These are phyloP conservation scores for Microascus cirrosus DNA, from an alignment of 2,329 filamentous ascomycete species.

Conservation along the genomic window DNA sequence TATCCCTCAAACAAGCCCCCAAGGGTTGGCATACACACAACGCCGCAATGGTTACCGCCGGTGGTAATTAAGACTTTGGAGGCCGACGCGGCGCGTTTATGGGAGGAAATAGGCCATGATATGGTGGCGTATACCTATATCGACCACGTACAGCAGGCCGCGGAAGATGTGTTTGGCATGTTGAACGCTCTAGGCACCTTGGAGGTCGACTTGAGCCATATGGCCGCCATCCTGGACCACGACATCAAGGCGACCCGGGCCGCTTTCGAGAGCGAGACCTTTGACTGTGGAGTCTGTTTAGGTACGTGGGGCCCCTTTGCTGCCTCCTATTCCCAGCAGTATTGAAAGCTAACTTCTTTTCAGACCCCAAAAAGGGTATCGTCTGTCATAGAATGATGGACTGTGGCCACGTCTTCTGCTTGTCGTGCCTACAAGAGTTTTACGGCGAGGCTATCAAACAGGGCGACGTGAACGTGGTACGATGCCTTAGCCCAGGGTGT, in stretches of 20 bases:
- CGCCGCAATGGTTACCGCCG: conserved; percentile 44
- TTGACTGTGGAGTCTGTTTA: conserved; percentile 78
- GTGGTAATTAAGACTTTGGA: conserved; percentile 37
- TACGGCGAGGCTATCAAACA: conserved; percentile 82
- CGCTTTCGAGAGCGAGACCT: conserved; percentile 73
- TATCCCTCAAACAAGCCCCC: conserved; percentile 47
- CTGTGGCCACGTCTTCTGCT: conserved; percentile 87
- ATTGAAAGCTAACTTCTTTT: not conserved
- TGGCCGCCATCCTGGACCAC: conserved; percentile 65
- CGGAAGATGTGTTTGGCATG: conserved; percentile 50
- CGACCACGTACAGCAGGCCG: conserved; percentile 48
- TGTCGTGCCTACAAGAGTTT: conserved; percentile 77
- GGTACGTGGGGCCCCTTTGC: conserved; percentile 24
- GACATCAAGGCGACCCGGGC: conserved; percentile 63
- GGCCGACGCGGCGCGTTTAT: conserved; percentile 37
- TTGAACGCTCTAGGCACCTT: conserved; percentile 35
- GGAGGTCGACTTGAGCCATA: conserved; percentile 43
- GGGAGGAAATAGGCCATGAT: conserved; percentile 51
- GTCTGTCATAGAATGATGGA: conserved; percentile 71
- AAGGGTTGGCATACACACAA: conserved; percentile 35
- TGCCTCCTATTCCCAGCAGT: not conserved
- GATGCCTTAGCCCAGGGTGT: conserved; percentile 71
- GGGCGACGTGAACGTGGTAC: conserved; percentile 68
- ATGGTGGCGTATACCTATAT: conserved; percentile 52
- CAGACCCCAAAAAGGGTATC: conserved; percentile 79